phyloP scores from a whole-genome alignment of 768 basidiomycete species.

The Dioszegia hungarica region DNA sequence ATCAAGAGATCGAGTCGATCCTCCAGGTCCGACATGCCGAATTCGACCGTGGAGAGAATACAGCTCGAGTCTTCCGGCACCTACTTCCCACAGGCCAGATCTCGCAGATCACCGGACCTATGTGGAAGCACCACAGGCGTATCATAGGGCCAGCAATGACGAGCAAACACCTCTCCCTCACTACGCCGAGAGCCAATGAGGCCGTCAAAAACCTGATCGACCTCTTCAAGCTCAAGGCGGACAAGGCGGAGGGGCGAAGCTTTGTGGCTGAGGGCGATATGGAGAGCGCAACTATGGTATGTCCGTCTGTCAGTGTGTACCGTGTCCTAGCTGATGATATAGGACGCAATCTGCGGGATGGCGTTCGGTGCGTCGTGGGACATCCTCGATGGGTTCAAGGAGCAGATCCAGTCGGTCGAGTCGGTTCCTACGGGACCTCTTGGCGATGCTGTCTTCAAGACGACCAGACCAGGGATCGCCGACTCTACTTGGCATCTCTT shows the following conservation, averaged over 20 bases:
- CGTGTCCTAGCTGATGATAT: background rate
- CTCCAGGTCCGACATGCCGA: conserved; percentile 10
- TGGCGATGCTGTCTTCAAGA: conserved; percentile 21
- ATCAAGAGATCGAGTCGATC: conserved; percentile 23
- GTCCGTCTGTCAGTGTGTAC: background rate
- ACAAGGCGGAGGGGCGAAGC: conserved; percentile 6
- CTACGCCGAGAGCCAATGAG: conserved; percentile 24
- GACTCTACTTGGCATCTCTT: conserved; percentile 23
- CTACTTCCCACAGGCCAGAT: conserved; percentile 36
- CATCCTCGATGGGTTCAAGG: conserved; percentile 4
- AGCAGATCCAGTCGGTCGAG: conserved; percentile 11
- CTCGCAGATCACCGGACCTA: conserved; percentile 21
- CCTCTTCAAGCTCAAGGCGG: conserved; percentile 21
- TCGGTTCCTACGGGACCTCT: background rate
- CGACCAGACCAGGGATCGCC: conserved; percentile 13
- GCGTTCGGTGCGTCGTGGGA: conserved; percentile 34
- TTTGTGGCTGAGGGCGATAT: conserved; percentile 26
- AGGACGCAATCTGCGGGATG: conserved; percentile 43
- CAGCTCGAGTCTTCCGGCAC: conserved; percentile 20
- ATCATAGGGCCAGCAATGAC: conserved; percentile 42
- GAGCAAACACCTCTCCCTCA: conserved; percentile 30
- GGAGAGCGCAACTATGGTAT: conserved; percentile 32
- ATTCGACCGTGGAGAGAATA: conserved; percentile 31
- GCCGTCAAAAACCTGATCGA: conserved; percentile 21
- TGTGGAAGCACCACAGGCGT: conserved; percentile 36